A percentile compares a stretch with the other conserved stretches of the same genome.
Evolutionary conservation across 2,329 filamentous ascomycete genomes (phyloP).

Genomic region (Alternaria arbusti): DNA sequence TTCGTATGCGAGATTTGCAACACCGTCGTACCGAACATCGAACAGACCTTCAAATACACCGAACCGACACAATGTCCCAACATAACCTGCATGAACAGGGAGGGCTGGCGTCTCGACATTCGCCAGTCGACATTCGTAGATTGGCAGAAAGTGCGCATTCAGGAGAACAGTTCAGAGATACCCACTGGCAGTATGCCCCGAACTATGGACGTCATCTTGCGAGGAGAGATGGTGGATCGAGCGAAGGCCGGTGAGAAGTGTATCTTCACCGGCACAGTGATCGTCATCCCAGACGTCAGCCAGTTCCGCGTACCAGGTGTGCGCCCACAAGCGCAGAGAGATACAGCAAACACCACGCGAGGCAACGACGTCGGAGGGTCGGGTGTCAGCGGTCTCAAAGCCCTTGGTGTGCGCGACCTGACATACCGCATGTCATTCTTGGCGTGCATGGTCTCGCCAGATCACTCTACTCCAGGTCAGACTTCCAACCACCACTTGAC

Average conservation of each 20-base stretch:
- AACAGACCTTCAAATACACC: slow-evolving; percentile 97
- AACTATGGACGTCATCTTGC: slow-evolving; percentile 95
- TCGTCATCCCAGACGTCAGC: slow-evolving; percentile 96
- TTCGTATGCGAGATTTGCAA: slow-evolving; percentile 92
- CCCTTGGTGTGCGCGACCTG: slow-evolving; percentile 90
- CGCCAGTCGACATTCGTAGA: slow-evolving; percentile 97
- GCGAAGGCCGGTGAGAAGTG: slow-evolving; percentile 98
- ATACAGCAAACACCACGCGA: slow-evolving; percentile 75
- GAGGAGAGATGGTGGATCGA: slow-evolving; percentile 96
- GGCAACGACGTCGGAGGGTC: slow-evolving; percentile 81
- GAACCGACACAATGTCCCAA: slow-evolving; percentile 97
- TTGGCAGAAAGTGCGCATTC: slow-evolving; percentile 98
- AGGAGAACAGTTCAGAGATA: slow-evolving; percentile 98
- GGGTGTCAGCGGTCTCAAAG: slow-evolving; percentile 87
- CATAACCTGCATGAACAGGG: slow-evolving; percentile 80
- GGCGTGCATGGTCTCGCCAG: slow-evolving; percentile 92
- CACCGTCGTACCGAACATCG: slow-evolving; percentile 83
- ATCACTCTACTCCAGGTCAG: slow-evolving; percentile 80
- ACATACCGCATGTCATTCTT: slow-evolving; percentile 97
- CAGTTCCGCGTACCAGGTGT: slow-evolving; percentile 90
- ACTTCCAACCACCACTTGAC: slow-evolving; percentile 70
- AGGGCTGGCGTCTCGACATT: slow-evolving; percentile 97
- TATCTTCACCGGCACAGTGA: slow-evolving; percentile 94
- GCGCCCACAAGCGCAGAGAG: slow-evolving; percentile 80
- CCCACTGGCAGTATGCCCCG: slow-evolving; percentile 98